Percentiles rank a stretch among this genome's conserved stretches.
phyloP scores from a whole-genome alignment of 2,329 filamentous ascomycete genomes.

The Xylariaceae sp. region DNA sequence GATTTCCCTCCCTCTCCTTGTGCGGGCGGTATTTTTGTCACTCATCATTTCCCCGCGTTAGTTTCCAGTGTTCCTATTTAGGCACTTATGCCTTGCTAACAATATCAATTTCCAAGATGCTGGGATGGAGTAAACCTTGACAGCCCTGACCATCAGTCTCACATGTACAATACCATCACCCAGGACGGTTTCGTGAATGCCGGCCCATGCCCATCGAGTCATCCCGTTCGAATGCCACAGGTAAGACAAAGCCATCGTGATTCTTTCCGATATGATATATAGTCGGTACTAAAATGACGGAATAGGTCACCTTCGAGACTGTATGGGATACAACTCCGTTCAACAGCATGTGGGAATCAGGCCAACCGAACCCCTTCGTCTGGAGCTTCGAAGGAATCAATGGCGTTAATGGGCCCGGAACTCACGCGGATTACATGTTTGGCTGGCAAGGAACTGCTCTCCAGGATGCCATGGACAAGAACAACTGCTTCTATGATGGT shows the following conservation, averaged over 20 bases:
- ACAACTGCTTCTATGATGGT: slow-evolving; percentile 36
- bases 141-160: slow-evolving; percentile 20
- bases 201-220: slow-evolving; percentile 25
- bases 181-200: slow-evolving; percentile 17
- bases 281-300: background rate
- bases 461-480: slow-evolving; percentile 32
- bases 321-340: slow-evolving; percentile 40
- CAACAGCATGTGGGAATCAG: slow-evolving; percentile 33
- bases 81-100: background rate
- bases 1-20: slow-evolving; percentile 37
- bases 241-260: slow-evolving; percentile 21
- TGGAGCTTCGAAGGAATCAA: slow-evolving; percentile 24
- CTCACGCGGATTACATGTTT: slow-evolving; percentile 36
- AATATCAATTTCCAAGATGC: slow-evolving; percentile 14
- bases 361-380: slow-evolving; percentile 26
- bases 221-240: slow-evolving; percentile 36
- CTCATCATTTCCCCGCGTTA: slow-evolving; percentile 36
- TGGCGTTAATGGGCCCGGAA: slow-evolving; percentile 27
- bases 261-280: background rate
- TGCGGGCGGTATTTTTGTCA: slow-evolving; percentile 37
- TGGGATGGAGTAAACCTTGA: slow-evolving; percentile 23
- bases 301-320: slow-evolving; percentile 31
- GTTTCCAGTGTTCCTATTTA: slow-evolving; percentile 3
- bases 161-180: slow-evolving; percentile 26
- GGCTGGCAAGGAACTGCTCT: slow-evolving; percentile 30